Conservation (phyloP, 441 rosid genomes). For the Pelargonium fulgidum region DNA sequence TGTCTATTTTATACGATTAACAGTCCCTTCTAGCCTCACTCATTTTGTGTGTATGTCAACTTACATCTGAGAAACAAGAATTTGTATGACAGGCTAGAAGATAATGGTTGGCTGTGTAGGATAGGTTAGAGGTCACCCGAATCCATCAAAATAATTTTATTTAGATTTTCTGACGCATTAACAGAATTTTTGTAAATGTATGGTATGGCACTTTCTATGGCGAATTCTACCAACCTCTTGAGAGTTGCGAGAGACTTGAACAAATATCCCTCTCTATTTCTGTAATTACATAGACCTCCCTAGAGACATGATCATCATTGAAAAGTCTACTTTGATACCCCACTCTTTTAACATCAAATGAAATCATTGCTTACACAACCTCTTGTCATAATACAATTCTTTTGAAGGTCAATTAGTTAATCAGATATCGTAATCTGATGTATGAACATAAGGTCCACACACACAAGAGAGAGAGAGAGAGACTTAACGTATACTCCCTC, state of each 20-base stretch:
- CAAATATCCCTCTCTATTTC: neutral
- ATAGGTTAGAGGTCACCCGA: neutral
- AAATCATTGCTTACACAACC: no score
- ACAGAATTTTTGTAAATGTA: neutral
- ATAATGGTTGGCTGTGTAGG: slow-evolving; percentile 2
- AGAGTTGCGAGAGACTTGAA: neutral
- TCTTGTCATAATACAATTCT: no score
- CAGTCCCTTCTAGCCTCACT: neutral
- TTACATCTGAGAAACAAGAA: slow-evolving; percentile 1
- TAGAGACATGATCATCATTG: neutral
- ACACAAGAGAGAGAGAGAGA: no score
- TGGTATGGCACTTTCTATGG: neutral
- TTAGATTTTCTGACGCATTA: neutral
- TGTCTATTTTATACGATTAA: slow-evolving; percentile 5
- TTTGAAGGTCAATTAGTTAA: no score
- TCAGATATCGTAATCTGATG: no score
- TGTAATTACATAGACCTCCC: neutral
- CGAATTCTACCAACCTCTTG: neutral
- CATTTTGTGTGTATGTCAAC: neutral
- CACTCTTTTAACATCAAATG: no score
- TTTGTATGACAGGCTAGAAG: neutral
- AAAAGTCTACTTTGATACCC: no score
- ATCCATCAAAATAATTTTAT: neutral
- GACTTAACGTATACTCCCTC: no score
- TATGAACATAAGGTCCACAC: no score